phyloP scores from a whole-genome alignment of 2,329 filamentous ascomycete genomes.

The Sphaerostilbella broomeana region DNA sequence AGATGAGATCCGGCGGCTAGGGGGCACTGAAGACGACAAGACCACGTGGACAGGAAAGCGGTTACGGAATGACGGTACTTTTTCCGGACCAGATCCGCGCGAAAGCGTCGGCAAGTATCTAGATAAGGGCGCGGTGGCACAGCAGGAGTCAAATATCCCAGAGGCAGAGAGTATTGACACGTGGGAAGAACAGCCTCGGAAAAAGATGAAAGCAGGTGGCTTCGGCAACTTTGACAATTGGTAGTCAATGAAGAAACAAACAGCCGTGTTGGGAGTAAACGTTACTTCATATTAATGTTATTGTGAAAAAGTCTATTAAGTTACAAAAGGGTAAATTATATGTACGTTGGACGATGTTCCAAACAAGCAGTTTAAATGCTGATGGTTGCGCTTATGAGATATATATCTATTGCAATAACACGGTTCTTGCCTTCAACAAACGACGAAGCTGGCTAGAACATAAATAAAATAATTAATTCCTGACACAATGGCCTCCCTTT shows the following conservation, averaged over 20 bases:
- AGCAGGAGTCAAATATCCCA: slow-evolving; percentile 48
- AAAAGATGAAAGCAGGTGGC: slow-evolving; percentile 69
- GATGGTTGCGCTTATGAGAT: no score
- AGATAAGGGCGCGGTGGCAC: slow-evolving; percentile 44
- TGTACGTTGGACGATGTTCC: no score
- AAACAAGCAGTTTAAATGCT: no score
- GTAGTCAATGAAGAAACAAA: slow-evolving; percentile 46
- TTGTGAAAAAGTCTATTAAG: no score
- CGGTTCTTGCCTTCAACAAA: no score
- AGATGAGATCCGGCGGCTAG: slow-evolving; percentile 55
- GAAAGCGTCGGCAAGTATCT: slow-evolving; percentile 74
- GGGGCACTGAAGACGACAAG: slow-evolving; percentile 78
- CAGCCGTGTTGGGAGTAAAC: no score
- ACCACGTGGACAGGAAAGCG: slow-evolving; percentile 96
- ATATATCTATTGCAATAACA: no score
- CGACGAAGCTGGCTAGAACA: no score
- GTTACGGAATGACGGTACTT: slow-evolving; percentile 60
- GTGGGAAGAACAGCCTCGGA: slow-evolving; percentile 63
- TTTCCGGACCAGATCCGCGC: slow-evolving; percentile 37
- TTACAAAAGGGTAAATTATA: no score
- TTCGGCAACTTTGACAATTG: slow-evolving; percentile 96
- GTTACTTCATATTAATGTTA: no score
- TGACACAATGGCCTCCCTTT: no score
- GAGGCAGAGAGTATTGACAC: slow-evolving; percentile 57
- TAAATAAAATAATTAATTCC: no score